Percentiles rank a stretch among this genome's conserved stretches.
Evolutionary conservation across 108 stramenopile species (phyloP).

Genomic region (Licmophora abbreviata): DNA sequence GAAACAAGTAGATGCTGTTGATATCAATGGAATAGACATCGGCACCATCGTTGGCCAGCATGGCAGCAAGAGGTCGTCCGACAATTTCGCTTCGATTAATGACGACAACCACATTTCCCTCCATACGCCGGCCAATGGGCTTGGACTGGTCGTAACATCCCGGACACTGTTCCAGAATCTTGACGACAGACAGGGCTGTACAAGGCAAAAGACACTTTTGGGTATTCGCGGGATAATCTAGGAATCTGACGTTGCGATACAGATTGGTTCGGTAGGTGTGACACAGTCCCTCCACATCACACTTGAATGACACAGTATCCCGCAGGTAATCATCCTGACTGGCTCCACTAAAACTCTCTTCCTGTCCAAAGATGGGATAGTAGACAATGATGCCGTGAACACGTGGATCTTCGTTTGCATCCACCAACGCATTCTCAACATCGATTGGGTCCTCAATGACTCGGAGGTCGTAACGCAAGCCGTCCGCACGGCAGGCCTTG

Average conservation of each 20-base stretch:
- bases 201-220: conserved; percentile 93
- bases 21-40: conserved; percentile 92
- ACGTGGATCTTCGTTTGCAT: conserved; percentile 88
- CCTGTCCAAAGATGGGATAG: conserved; percentile 95
- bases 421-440: conserved; percentile 79
- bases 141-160: conserved; percentile 55
- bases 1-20: conserved; percentile 83
- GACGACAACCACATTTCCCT: conserved; percentile 83
- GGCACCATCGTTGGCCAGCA: conserved; percentile 96
- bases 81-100: conserved; percentile 96
- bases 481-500: conserved; percentile 82
- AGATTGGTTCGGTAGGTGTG: conserved; percentile 89
- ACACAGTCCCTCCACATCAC: conserved; percentile 96
- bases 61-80: conserved; percentile 93
- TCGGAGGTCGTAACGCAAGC: conserved; percentile 92
- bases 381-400: conserved; percentile 97
- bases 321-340: conserved; percentile 96
- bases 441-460: conserved; percentile 70
- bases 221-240: conserved; percentile 60
- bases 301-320: conserved; percentile 81
- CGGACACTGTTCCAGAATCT: conserved; percentile 83
- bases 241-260: conserved; percentile 87
- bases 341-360: conserved; percentile 88
- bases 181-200: conserved; percentile 88
- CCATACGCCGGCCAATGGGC: conserved; percentile 64